phyloP scores from a whole-genome alignment of 2,329 filamentous ascomycete species.

The Myriosclerotinia curreyana region DNA sequence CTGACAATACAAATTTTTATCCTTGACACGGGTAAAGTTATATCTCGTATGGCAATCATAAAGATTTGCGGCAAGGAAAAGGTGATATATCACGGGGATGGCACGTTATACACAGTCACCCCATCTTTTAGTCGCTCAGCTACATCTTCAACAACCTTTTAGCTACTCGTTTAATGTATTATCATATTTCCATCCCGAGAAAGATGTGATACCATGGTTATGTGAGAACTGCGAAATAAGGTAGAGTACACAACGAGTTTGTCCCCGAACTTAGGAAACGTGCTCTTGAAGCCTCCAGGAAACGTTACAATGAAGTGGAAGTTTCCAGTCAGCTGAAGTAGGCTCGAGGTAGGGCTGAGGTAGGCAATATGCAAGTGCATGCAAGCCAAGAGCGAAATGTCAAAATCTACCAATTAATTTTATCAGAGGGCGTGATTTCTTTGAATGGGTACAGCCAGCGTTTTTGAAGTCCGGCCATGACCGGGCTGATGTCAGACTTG shows the following conservation, averaged over 20 bases:
- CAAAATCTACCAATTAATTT: not conserved
- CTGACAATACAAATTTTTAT: too few species aligned
- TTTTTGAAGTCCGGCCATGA: slow-evolving; percentile 9
- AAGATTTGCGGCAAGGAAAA: not conserved
- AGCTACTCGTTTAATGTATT: not conserved
- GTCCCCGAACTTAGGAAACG: not conserved
- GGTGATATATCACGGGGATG: not conserved
- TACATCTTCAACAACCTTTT: not conserved
- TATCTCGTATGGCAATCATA: not conserved
- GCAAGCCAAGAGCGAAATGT: not conserved
- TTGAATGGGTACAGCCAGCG: not conserved
- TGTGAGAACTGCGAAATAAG: fast-evolving
- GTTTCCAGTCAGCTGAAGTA: not conserved
- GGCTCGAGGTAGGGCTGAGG: slow-evolving; percentile 2
- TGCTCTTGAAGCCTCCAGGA: not conserved
- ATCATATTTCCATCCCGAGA: not conserved
- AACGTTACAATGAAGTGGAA: not conserved
- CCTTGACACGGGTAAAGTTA: too few species aligned
- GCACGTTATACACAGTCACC: not conserved
- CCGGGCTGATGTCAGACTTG: slow-evolving; percentile 13
- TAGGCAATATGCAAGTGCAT: not conserved
- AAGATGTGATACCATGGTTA: not conserved
- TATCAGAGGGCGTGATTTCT: not conserved
- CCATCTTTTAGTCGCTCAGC: not conserved
- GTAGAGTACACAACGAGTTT: too few species aligned